These are phyloP conservation scores for Cordyceps militaris DNA, from an alignment of 2,329 filamentous ascomycete species.

Conservation along the genomic window DNA sequence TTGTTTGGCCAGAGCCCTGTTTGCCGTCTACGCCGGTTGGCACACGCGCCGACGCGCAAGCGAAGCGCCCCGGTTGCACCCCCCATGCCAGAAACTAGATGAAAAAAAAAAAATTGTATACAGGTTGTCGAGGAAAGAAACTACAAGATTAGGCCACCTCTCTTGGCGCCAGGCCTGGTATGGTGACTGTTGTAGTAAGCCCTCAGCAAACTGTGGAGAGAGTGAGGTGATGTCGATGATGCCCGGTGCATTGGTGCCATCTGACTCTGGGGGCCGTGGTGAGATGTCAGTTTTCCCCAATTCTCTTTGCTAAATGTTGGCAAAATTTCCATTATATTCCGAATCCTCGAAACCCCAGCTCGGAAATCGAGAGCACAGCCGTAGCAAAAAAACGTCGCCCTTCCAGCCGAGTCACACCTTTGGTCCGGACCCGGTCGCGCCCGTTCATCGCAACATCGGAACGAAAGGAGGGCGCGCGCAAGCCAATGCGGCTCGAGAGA, in stretches of 20 bases:
- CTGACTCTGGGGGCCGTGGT: not conserved
- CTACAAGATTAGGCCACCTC: not conserved
- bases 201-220: constrained; percentile 13
- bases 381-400: not conserved
- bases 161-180: not conserved
- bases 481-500: constrained; percentile 10
- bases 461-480: not conserved
- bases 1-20: not conserved
- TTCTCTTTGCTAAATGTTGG: not conserved
- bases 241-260: constrained; percentile 10
- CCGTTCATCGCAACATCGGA: not conserved
- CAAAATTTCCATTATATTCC: too few species aligned
- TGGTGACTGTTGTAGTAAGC: constrained; percentile 10
- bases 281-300: not conserved
- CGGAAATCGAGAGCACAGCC: not conserved
- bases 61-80: too few species aligned
- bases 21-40: too few species aligned
- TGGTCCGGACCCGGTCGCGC: constrained; percentile 6
- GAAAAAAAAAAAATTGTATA: not conserved
- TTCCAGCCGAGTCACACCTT: constrained; percentile 1
- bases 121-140: not conserved
- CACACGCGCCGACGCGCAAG: too few species aligned
- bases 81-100: too few species aligned
- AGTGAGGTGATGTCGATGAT: constrained; percentile 12
- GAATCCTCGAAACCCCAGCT: too few species aligned